Evolutionary conservation across 2,329 filamentous ascomycete species (phyloP), one percentile per base, ranked within the genome.

Genomic region (Curvularia spicifera): DNA sequence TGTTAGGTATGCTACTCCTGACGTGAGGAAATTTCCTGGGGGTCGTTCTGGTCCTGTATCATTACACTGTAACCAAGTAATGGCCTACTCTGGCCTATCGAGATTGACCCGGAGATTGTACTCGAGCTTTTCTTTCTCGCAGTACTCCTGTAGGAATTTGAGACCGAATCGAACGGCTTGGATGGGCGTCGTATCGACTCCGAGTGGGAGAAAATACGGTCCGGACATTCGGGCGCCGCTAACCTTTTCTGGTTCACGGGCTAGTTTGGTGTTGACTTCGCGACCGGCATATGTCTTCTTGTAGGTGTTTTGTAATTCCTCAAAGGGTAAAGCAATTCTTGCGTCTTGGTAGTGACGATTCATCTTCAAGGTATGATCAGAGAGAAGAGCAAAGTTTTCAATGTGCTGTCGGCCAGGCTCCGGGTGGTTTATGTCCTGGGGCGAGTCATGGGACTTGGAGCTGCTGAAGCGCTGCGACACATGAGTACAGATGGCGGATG

Each of bases 151-250:
- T 18, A 82, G 60, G 49, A 82, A 76, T 47, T 70, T 68, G 20
- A 78, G 61, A 0, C 78, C 80, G 37, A 81, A 79, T 0, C 80
- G 66, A 1, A 81, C 79, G 1, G 79, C 80, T 50, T 78, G 73
- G n/a, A 81, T 66, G 0, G 80, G 78, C 5, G 73, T 76, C 0
- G 78, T 80, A 28, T 79, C 75, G 10, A 68, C 64, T 1, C 69
- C 69, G 0, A 82, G 60, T 0, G 80, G 80, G 3, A 83, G 64
- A 39, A 73, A 76, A 56, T 78, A 82, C 0, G 70, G 68, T 0
- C 74, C 75, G 0, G 76, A 75, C 37, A 78, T 65, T 20, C 73
- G 71, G 3, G 69, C 71, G 4, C 71, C 68, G 28, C 66, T 68
- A n/a, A 78, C 50, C 45, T 71, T 75, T 40, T 79, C 76, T 5